A percentile compares a stretch with the other conserved stretches of the same genome.
These are phyloP conservation scores for Penicillium alfredii DNA, from an alignment of 495 filamentous ascomycete species.

Conservation along the genomic window DNA sequence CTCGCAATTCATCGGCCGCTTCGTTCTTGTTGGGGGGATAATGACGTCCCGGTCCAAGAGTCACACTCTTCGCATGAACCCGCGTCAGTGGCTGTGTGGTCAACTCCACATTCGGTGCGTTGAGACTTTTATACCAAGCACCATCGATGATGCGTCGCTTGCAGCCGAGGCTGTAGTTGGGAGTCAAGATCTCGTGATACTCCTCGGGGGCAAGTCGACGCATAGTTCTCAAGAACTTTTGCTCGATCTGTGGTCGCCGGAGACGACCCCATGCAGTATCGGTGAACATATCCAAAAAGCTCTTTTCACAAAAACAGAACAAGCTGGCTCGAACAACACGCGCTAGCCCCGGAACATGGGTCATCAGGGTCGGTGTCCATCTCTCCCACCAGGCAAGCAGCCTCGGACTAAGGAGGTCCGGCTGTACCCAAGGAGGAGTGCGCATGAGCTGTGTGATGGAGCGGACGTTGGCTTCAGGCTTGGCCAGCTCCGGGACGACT, in stretches of 20 bases:
- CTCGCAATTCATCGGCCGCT: slow-evolving; percentile 26
- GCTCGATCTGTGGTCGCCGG: slow-evolving; percentile 24
- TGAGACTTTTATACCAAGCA: slow-evolving; percentile 49
- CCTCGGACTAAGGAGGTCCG: slow-evolving; percentile 13
- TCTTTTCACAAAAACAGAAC: slow-evolving; percentile 33
- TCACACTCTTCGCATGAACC: slow-evolving; percentile 45
- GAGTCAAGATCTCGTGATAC: slow-evolving; percentile 59
- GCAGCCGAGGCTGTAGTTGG: slow-evolving; percentile 57
- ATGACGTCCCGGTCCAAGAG: slow-evolving; percentile 44
- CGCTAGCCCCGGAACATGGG: slow-evolving; percentile 40
- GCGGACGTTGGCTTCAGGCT: slow-evolving; percentile 41
- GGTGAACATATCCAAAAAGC: slow-evolving; percentile 30
- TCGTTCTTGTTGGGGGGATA: slow-evolving; percentile 38
- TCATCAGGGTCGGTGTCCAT: slow-evolving; percentile 35
- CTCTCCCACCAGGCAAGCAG: slow-evolving; percentile 31
- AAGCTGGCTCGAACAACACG: slow-evolving; percentile 24
- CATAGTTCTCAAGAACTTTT: slow-evolving; percentile 42
- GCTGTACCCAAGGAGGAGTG: slow-evolving; percentile 55
- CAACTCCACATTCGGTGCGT: slow-evolving; percentile 50
- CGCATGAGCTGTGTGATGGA: slow-evolving; percentile 59
- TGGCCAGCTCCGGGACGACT: slow-evolving; percentile 33
- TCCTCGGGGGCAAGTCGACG: slow-evolving; percentile 46
- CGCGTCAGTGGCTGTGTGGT: slow-evolving; percentile 49
- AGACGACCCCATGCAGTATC: slow-evolving; percentile 26
- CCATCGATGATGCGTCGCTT: slow-evolving; percentile 56